Conservation (phyloP, 805 yeast species). For the Lipomyces anomalus region DNA sequence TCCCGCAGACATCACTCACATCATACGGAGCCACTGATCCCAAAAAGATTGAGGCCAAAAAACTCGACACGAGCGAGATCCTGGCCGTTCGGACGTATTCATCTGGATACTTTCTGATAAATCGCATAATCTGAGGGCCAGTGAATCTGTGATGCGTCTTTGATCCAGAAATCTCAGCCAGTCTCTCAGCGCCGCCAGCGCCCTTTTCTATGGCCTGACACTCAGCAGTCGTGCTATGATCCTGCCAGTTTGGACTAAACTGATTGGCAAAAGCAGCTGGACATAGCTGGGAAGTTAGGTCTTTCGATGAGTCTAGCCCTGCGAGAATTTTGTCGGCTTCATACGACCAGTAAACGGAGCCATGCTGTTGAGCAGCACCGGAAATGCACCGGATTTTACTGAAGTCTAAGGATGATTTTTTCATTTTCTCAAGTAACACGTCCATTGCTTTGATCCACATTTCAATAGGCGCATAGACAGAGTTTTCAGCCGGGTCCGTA, state of each 20-base stretch:
- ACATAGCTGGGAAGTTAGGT: constrained; percentile 43
- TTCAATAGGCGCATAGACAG: constrained; percentile 72
- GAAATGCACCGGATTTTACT: constrained; percentile 56
- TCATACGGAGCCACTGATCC: constrained; percentile 65
- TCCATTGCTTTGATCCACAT: constrained; percentile 89
- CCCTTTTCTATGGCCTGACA: constrained; percentile 53
- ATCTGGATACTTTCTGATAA: constrained; percentile 48
- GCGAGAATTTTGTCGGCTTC: constrained; percentile 41
- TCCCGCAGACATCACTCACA: constrained; percentile 87
- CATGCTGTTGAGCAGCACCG: constrained; percentile 92
- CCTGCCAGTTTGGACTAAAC: constrained; percentile 90
- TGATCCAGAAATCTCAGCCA: constrained; percentile 74
- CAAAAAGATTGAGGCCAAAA: constrained; percentile 63
- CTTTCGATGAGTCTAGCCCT: constrained; percentile 32
- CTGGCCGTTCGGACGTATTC: constrained; percentile 52
- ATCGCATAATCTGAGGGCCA: constrained; percentile 82
- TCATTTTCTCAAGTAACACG: constrained; percentile 48
- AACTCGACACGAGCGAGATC: constrained; percentile 73
- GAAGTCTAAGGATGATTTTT: constrained; percentile 47
- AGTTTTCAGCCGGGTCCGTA: constrained; percentile 47
- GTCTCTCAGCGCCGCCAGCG: constrained; percentile 52
- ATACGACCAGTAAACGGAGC: constrained; percentile 74
- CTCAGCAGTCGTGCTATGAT: constrained; percentile 76
- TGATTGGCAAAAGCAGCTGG: constrained; percentile 54
- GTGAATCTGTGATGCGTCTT: constrained; percentile 86